phyloP scores from a whole-genome alignment of 1,284 basidiomycete species.

The Ceratobasidium sp. region DNA sequence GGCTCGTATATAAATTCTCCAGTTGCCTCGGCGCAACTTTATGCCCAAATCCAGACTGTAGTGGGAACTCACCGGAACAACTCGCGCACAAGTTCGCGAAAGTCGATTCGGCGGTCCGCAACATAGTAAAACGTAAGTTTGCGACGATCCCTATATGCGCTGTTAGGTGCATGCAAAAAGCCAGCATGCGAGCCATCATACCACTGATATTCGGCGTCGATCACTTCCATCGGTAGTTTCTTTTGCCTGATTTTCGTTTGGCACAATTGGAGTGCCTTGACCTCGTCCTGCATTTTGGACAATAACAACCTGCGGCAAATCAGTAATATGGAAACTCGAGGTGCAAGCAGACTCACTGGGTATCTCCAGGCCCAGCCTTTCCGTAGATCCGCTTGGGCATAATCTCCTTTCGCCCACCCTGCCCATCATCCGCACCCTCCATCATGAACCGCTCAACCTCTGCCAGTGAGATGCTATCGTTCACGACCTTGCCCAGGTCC shows the following conservation, averaged over 20 bases:
- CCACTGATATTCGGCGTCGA: conserved; percentile 99
- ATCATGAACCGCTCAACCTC: conserved; percentile 93
- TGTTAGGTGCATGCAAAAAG: conserved; percentile 8
- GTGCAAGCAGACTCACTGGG: conserved; percentile 69
- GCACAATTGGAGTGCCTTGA: conserved; percentile 91
- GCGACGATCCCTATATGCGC: conserved; percentile 81
- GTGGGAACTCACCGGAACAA: conserved; percentile 75
- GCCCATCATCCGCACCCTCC: conserved; percentile 64
- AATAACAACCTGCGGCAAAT: conserved; percentile 67
- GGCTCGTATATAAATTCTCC: too few species aligned
- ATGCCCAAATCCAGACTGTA: background rate
- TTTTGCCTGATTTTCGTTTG: conserved; percentile 91
- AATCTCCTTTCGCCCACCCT: conserved; percentile 78
- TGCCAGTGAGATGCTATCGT: conserved; percentile 88
- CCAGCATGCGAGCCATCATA: conserved; percentile 56
- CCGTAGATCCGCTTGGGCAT: conserved; percentile 96
- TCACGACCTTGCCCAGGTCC: conserved; percentile 90
- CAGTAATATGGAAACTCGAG: background rate
- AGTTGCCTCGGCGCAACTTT: background rate
- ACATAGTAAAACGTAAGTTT: conserved; percentile 98
- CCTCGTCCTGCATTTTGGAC: conserved; percentile 88
- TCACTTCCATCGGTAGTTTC: conserved; percentile 96
- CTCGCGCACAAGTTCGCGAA: conserved; percentile 93
- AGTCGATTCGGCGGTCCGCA: conserved; percentile 96
- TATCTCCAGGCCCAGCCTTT: conserved; percentile 88